Evolutionary conservation across 1,284 basidiomycete genomes (phyloP), one percentile per base, ranked within the genome.

Genomic region (Ustilago trichophora): DNA sequence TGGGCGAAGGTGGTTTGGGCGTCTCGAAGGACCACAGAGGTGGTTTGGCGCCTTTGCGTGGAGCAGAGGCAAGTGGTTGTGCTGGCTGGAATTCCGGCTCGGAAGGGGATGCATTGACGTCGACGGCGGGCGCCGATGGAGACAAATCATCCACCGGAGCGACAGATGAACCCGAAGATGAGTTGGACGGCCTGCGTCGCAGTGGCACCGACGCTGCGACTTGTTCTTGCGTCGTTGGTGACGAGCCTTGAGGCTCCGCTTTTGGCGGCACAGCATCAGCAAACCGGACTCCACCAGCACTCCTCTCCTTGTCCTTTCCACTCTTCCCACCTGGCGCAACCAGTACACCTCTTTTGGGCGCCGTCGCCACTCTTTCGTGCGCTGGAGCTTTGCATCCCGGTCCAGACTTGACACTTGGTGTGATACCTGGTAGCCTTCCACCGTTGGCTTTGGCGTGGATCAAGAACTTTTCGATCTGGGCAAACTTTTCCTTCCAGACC

Each of bases 381-480:
- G 70, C 60, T 4, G 70, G 70, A 12, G 70, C 65, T 26, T 62
- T 68, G 38, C 70, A 72, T 27, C 70, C 70, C 0, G 67, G 67
- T 0, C 67, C 67, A 8, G 52, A 49, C 36, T 48, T 57, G 36
- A 22, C 31, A 40, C 53, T 62, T 2, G 65, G 54, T 1, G 45
- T 37, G 3, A 56, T n/a, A 6, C 33, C 38, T 1, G 54, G 55
- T 27, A 64, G 12, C 25, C 47, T 49, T 8, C 46, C 56, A 12
- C 47, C 52, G 24, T 55, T 55, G 7, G 56, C 44, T 38, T 41
- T 54, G 13, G 40, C 55, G 15, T 64, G 59, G 11, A 48, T 16
- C 8, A 68, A 34, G 15, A 50, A 21, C 4, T 29, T 24, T 26
- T 75, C 68, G 11, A 76, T 50, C 43, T 75, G 57, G 0, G 42